Conservation (phyloP, 306 rosid species). For the Lupinus albus region DNA sequence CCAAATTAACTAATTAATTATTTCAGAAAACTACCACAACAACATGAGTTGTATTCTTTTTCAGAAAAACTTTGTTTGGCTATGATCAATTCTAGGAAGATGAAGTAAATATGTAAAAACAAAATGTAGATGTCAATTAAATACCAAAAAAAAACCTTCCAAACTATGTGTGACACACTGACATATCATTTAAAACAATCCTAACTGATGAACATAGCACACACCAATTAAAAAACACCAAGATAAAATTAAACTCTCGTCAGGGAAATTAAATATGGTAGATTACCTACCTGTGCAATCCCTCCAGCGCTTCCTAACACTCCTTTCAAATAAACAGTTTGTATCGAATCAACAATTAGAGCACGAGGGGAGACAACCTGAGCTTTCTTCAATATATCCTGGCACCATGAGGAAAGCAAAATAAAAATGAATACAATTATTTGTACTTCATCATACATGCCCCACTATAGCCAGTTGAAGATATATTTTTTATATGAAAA, state of each 20-base stretch:
- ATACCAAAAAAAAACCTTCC: background rate
- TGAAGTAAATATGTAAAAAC: slow-evolving; percentile 10
- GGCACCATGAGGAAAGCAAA: slow-evolving; percentile 39
- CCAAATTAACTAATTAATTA: slow-evolving; percentile 23
- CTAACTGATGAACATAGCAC: background rate
- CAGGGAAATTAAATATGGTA: slow-evolving; percentile 25
- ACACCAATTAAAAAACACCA: slow-evolving; percentile 26
- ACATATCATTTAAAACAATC: slow-evolving; percentile 20
- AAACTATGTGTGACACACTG: background rate
- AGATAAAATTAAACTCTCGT: slow-evolving; percentile 15
- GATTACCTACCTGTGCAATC: slow-evolving; percentile 58
- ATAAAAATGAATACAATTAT: slow-evolving; percentile 34
- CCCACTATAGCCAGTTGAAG: slow-evolving; percentile 29
- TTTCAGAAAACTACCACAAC: slow-evolving; percentile 13
- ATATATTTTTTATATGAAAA: slow-evolving; percentile 9
- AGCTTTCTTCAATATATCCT: slow-evolving; percentile 79
- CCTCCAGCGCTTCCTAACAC: slow-evolving; percentile 84
- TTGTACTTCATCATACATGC: slow-evolving; percentile 22
- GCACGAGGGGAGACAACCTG: slow-evolving; percentile 68
- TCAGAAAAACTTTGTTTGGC: background rate
- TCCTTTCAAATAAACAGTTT: slow-evolving; percentile 77
- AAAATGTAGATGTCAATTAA: slow-evolving; percentile 27
- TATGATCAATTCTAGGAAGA: slow-evolving; percentile 27
- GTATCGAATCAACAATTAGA: slow-evolving; percentile 84
- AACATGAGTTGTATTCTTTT: background rate